phyloP scores from a whole-genome alignment of 2,329 filamentous ascomycete genomes.

The Trichoderma koningiopsis region DNA sequence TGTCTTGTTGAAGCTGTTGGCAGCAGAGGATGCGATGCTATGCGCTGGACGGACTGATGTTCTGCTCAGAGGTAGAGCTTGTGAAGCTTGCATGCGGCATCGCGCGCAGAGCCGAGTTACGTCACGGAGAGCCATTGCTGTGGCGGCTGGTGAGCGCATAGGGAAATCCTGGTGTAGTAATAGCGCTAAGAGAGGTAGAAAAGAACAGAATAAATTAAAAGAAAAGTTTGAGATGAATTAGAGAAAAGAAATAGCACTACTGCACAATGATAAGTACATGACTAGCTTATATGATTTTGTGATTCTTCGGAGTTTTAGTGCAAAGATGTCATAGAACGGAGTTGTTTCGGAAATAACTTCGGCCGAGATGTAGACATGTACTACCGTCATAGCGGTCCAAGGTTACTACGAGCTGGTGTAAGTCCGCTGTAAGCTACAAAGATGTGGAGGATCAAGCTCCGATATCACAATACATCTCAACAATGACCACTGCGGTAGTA shows the following conservation, averaged over 20 bases:
- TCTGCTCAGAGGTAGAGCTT: constrained; percentile 27
- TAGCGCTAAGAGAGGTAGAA: too few relatives aligned
- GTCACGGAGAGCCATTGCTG: constrained; percentile 33
- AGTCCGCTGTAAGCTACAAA: neutral
- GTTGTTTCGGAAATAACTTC: neutral
- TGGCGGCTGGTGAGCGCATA: constrained; percentile 34
- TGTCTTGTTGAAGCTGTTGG: neutral
- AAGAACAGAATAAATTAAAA: neutral
- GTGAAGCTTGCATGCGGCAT: constrained; percentile 38
- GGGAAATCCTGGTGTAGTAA: neutral
- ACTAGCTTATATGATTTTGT: neutral
- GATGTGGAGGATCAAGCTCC: neutral
- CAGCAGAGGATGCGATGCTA: neutral
- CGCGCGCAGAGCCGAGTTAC: constrained; percentile 40
- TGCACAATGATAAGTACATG: neutral
- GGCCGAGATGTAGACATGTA: neutral
- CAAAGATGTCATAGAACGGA: neutral
- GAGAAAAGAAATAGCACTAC: neutral
- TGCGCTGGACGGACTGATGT: neutral
- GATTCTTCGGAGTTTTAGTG: neutral
- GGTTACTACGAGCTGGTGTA: neutral
- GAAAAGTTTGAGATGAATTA: neutral
- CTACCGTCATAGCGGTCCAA: neutral
- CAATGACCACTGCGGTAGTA: neutral
- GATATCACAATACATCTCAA: neutral